Conservation (phyloP, 1,284 basidiomycete species). For the Trichosporon faecale region DNA sequence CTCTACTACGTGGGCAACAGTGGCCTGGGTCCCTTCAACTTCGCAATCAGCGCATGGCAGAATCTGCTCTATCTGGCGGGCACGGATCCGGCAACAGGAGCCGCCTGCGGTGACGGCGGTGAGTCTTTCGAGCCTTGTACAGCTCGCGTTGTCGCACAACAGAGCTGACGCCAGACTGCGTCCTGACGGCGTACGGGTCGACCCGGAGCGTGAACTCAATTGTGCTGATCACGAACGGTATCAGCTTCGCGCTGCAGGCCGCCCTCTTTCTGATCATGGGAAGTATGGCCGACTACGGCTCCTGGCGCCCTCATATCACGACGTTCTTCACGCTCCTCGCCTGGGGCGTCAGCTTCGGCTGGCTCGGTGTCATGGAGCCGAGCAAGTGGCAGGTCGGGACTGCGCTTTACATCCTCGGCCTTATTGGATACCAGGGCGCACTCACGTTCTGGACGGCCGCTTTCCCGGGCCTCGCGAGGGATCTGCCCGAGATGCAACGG, state of each 20-base stretch:
- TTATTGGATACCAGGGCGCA: slow-evolving; percentile 72
- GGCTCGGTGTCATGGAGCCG: slow-evolving; percentile 52
- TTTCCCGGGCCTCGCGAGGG: slow-evolving; percentile 28
- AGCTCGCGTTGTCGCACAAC: neutral
- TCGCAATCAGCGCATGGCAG: slow-evolving; percentile 48
- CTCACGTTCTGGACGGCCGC: slow-evolving; percentile 31
- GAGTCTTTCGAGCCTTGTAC: slow-evolving; percentile 15
- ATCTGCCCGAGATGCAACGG: slow-evolving; percentile 27
- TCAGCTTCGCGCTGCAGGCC: slow-evolving; percentile 30
- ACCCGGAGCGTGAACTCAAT: slow-evolving; percentile 25
- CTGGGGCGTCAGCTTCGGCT: slow-evolving; percentile 64
- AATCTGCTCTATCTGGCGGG: slow-evolving; percentile 45
- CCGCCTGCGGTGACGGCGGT: slow-evolving; percentile 31
- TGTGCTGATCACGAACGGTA: slow-evolving; percentile 29
- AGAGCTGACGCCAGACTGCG: slow-evolving; percentile 29
- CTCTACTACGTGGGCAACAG: slow-evolving; percentile 48
- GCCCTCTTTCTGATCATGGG: slow-evolving; percentile 27
- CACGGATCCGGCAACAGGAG: slow-evolving; percentile 42
- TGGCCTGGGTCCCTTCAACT: slow-evolving; percentile 49
- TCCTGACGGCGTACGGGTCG: slow-evolving; percentile 35
- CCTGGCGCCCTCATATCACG: slow-evolving; percentile 50
- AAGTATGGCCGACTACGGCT: slow-evolving; percentile 31
- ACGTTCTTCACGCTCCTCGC: slow-evolving; percentile 68
- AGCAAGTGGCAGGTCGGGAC: slow-evolving; percentile 27
- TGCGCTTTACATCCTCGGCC: slow-evolving; percentile 29